Base-by-base conservation (phyloP, 2,329 filamentous ascomycete genomes). In the Grosmannia clavigera region DNA sequence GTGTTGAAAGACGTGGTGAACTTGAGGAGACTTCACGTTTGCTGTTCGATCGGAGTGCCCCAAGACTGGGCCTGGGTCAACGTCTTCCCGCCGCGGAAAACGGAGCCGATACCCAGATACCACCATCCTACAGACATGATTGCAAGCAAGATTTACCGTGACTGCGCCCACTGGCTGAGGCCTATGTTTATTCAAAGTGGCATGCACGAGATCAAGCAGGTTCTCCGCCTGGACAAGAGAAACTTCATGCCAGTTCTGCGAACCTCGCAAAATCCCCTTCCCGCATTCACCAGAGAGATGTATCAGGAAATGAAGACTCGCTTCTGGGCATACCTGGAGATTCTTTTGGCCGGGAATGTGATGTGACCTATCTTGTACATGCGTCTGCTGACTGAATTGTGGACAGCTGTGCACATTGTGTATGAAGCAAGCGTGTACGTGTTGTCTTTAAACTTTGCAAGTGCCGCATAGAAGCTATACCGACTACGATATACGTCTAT, bases 41-140 rank as follows among this genome's bases (percentile, higher is more conserved):
- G 11, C 12, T 58, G 56, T 51, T 19, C 40, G 12, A 14, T 61
- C 7, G 60, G 60, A 3, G 3, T 43, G 6, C 25, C 52, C 5
- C 31, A 53, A 10, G 52, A 61, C 56, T 61, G 56, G 60, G 60
- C 60, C 16, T 61, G 60, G 60, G 6, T 31, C 5, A 55, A 56
- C 12, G 55, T 61, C 6, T 55, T 61, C 27, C 51, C 60, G 5
- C 16, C 40, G n/a, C 55, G 56, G 12, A 46, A 46, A 46, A 14
- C 50, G 2, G 55, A 55, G 1, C 22, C 12, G 12, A 33, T n/a
- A 12, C 2, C 29, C 3, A 14, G 33, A 1, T 19, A 58, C 40
- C 27, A 25, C 5, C 29, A 19, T 11, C 59, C 59, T 1, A 33
- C 51, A 16, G 59, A 61, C n/a, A 50, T 58, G 9, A 31, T 61